Conservation (phyloP, 1,284 basidiomycete species). For the Ustilago loliicola region DNA sequence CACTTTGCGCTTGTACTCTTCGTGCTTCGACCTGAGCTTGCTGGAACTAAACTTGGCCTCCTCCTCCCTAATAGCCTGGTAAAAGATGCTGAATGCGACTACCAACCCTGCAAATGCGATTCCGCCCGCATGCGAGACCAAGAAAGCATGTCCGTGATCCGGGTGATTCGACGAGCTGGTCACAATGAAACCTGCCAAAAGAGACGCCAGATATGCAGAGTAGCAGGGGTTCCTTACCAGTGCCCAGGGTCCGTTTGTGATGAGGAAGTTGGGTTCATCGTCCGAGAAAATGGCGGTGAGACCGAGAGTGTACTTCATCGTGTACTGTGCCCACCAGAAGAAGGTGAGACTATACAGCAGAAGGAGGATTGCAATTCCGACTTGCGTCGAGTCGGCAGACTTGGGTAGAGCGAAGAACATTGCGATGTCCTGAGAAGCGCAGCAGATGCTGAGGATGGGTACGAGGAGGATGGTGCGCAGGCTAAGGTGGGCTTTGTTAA, state of each 20-base stretch:
- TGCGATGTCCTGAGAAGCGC: slow-evolving; percentile 21
- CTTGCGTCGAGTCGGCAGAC: slow-evolving; percentile 33
- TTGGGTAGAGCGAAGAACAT: slow-evolving; percentile 44
- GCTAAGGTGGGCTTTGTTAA: slow-evolving; percentile 30
- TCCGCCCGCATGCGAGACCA: slow-evolving; percentile 41
- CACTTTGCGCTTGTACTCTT: slow-evolving; percentile 37
- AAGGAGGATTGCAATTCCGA: slow-evolving; percentile 24
- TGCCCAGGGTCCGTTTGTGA: slow-evolving; percentile 40
- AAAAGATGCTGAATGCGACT: slow-evolving; percentile 36
- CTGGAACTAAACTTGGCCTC: slow-evolving; percentile 48
- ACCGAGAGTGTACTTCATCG: slow-evolving; percentile 19
- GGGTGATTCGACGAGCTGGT: slow-evolving; percentile 46
- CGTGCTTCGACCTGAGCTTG: slow-evolving; percentile 45
- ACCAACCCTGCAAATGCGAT: slow-evolving; percentile 27
- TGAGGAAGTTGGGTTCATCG: slow-evolving; percentile 42
- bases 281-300: slow-evolving; percentile 35
- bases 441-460: slow-evolving; percentile 16
- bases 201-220: slow-evolving; percentile 42
- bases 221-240: slow-evolving; percentile 44
- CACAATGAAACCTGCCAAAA: slow-evolving; percentile 43
- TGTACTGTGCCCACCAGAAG: slow-evolving; percentile 52
- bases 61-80: slow-evolving; percentile 45
- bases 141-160: slow-evolving; percentile 38
- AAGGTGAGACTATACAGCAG: slow-evolving; percentile 37
- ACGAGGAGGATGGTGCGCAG: slow-evolving; percentile 19